Conservation (phyloP, 2,329 filamentous ascomycete species). For the Elsinoe fawcettii region DNA sequence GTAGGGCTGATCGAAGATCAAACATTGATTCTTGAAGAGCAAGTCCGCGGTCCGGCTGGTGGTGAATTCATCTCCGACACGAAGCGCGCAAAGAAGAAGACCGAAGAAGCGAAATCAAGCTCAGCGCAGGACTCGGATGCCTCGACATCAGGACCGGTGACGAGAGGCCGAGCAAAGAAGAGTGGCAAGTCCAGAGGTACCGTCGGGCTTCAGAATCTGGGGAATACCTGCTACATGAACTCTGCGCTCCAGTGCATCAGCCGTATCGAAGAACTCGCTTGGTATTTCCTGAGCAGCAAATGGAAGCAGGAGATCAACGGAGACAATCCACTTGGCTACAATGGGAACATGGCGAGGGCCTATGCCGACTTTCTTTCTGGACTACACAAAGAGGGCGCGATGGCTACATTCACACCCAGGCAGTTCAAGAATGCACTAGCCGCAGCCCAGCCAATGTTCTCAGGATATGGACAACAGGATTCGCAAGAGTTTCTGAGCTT, state of each 20-base stretch:
- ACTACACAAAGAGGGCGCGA: constrained; percentile 64
- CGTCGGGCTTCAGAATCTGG: constrained; percentile 79
- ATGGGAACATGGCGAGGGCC: constrained; percentile 75
- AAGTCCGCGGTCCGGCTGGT: constrained; percentile 47
- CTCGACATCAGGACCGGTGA: constrained; percentile 49
- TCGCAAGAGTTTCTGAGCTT: constrained; percentile 96
- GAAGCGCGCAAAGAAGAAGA: constrained; percentile 36
- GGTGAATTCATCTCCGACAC: constrained; percentile 50
- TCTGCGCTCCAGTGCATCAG: constrained; percentile 91
- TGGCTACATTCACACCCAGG: constrained; percentile 65
- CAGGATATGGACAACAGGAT: constrained; percentile 92
- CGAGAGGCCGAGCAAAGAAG: constrained; percentile 62
- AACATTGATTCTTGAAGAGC: constrained; percentile 77
- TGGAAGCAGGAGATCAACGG: constrained; percentile 77
- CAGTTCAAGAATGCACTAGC: constrained; percentile 79
- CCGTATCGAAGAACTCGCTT: constrained; percentile 84
- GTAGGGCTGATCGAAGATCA: constrained; percentile 64
- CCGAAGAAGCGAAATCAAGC: constrained; percentile 38
- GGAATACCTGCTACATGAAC: constrained; percentile 99
- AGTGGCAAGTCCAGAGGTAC: constrained; percentile 65
- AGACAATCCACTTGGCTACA: constrained; percentile 75
- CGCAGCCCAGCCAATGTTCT: constrained; percentile 74
- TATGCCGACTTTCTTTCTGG: constrained; percentile 70
- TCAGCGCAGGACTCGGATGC: constrained; percentile 32
- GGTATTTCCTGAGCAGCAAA: constrained; percentile 71